Percentiles rank a stretch among this genome's conserved stretches.
Evolutionary conservation across 305 asterid species (phyloP).

Genomic region (Solanum hybrid): DNA sequence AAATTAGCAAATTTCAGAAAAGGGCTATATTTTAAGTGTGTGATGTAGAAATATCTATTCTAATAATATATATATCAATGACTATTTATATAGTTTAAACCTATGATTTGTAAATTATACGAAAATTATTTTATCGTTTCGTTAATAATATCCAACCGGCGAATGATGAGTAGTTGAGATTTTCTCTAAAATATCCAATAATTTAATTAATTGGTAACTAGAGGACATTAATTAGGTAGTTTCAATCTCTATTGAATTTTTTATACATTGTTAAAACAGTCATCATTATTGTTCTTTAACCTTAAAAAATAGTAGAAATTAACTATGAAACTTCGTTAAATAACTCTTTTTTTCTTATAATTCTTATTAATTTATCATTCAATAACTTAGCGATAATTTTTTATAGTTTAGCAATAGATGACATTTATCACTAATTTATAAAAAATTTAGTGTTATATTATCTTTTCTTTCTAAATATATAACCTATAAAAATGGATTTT

Average conservation of each 20-base stretch:
- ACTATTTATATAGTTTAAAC: not conserved
- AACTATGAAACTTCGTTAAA: not conserved
- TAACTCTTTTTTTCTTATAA: not conserved
- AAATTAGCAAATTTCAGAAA: not conserved
- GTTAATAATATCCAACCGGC: not conserved
- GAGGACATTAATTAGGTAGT: not conserved
- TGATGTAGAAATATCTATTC: not conserved
- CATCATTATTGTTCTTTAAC: not conserved
- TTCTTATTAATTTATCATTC: not conserved
- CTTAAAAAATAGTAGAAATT: not conserved
- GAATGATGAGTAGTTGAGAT: not conserved
- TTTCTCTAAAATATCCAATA: not conserved
- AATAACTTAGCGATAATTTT: too few species aligned
- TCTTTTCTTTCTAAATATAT: not conserved
- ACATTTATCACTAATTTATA: not conserved
- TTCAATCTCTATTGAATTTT: not conserved
- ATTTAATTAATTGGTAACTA: not conserved
- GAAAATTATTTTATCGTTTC: not conserved
- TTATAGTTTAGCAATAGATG: not conserved
- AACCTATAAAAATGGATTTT: not conserved
- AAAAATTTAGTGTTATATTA: not conserved
- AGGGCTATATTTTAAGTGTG: not conserved
- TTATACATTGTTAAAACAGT: not conserved
- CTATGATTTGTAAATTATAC: not conserved
- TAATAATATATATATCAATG: not conserved